Conservation (phyloP, 495 filamentous ascomycete species). For the Sordaria brevicollis region DNA sequence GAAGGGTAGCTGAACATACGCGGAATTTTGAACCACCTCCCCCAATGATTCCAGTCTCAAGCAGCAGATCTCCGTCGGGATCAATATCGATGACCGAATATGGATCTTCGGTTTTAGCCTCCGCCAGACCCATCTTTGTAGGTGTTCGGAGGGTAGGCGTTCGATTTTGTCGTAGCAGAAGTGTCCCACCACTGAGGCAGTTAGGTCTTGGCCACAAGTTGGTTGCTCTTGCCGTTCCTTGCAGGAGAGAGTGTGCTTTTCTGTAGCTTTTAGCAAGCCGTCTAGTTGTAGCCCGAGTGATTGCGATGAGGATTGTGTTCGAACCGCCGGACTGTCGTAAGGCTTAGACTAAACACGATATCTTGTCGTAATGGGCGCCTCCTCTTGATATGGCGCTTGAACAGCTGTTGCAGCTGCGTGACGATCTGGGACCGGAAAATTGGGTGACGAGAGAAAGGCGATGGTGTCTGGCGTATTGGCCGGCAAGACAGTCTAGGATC, state of each 20-base stretch:
- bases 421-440: too few relatives aligned
- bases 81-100: neutral
- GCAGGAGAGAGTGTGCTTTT: neutral
- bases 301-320: neutral
- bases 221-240: neutral
- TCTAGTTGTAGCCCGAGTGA: neutral
- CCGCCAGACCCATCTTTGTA: neutral
- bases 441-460: too few relatives aligned
- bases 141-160: neutral
- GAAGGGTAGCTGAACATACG: slow-evolving; percentile 16
- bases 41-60: neutral
- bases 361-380: neutral
- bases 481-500: too few relatives aligned
- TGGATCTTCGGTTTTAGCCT: too few relatives aligned
- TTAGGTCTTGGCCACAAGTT: neutral
- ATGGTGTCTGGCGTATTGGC: too few relatives aligned
- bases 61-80: neutral
- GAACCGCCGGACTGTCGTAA: neutral
- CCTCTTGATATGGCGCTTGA: neutral
- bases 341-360: neutral
- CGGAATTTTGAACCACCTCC: neutral
- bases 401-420: neutral
- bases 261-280: neutral
- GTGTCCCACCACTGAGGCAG: neutral
- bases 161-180: neutral